Conservation (phyloP, 2,329 filamentous ascomycete genomes). For the Polytolypa hystricis region DNA sequence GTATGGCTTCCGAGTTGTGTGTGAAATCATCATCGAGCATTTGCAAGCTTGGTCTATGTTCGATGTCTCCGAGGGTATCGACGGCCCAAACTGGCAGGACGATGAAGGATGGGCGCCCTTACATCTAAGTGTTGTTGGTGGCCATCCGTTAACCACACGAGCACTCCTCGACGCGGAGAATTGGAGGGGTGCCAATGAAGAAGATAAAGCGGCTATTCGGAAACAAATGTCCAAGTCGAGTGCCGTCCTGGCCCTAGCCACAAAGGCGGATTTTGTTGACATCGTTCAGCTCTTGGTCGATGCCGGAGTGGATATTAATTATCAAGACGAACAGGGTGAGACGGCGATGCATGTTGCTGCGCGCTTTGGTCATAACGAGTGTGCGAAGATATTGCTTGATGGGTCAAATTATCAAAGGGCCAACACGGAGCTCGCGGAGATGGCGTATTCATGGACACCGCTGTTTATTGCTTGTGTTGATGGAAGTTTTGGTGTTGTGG, state of each 20-base stretch:
- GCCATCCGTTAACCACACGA: constrained; percentile 76
- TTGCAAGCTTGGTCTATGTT: constrained; percentile 88
- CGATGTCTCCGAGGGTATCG: constrained; percentile 72
- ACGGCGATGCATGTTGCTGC: constrained; percentile 87
- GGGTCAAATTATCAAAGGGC: constrained; percentile 61
- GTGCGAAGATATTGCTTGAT: constrained; percentile 62
- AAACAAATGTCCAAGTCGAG: constrained; percentile 70
- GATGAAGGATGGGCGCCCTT: constrained; percentile 81
- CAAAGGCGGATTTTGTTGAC: constrained; percentile 70
- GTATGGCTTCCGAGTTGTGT: constrained; percentile 87
- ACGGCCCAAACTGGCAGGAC: constrained; percentile 82
- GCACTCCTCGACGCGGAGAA: constrained; percentile 70
- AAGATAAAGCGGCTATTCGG: constrained; percentile 51
- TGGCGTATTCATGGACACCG: constrained; percentile 88
- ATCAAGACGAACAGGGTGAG: constrained; percentile 80
- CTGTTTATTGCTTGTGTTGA: constrained; percentile 88
- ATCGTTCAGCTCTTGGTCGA: constrained; percentile 84
- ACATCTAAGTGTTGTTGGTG: constrained; percentile 83
- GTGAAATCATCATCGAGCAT: constrained; percentile 71
- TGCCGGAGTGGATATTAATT: constrained; percentile 85
- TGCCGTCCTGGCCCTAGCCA: constrained; percentile 75
- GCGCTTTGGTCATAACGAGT: constrained; percentile 72
- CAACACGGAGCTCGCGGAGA: constrained; percentile 66
- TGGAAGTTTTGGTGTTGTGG: constrained; percentile 62
- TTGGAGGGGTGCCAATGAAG: constrained; percentile 53